Percentiles rank a stretch among this genome's conserved stretches.
Conservation (phyloP, 176 grass and related monocot species). For the Lolium perenne region DNA sequence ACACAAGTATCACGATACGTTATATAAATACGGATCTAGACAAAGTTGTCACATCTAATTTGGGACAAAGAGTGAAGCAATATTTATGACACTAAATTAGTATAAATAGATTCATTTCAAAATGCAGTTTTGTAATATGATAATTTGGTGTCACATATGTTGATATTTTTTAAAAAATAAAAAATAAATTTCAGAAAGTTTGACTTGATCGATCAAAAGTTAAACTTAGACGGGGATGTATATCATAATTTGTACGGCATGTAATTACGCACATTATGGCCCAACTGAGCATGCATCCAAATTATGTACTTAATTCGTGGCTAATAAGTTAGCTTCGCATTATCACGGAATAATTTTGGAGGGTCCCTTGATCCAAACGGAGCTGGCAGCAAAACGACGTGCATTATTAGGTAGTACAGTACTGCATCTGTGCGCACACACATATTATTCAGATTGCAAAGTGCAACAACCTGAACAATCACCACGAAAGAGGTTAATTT, state of each 20-base stretch:
- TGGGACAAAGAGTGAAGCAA: no score
- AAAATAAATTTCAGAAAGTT: no score
- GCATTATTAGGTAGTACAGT: slow-evolving; percentile 11
- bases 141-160: no score
- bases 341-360: slow-evolving; percentile 33
- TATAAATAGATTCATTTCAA: no score
- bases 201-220: no score
- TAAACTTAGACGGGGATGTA: no score
- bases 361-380: slow-evolving; percentile 41
- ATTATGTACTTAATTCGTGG: not conserved
- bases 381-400: slow-evolving; percentile 38
- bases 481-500: not conserved
- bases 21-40: no score
- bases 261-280: not conserved
- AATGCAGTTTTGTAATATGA: no score
- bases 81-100: no score
- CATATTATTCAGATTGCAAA: slow-evolving; percentile 30
- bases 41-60: no score
- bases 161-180: no score
- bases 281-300: not conserved
- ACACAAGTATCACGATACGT: no score
- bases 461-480: not conserved
- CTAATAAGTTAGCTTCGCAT: slow-evolving; percentile 22
- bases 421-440: not conserved
- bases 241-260: not conserved